Evolutionary conservation across 257 asterid species (phyloP).

Genomic region (Forsythia viridissima): DNA sequence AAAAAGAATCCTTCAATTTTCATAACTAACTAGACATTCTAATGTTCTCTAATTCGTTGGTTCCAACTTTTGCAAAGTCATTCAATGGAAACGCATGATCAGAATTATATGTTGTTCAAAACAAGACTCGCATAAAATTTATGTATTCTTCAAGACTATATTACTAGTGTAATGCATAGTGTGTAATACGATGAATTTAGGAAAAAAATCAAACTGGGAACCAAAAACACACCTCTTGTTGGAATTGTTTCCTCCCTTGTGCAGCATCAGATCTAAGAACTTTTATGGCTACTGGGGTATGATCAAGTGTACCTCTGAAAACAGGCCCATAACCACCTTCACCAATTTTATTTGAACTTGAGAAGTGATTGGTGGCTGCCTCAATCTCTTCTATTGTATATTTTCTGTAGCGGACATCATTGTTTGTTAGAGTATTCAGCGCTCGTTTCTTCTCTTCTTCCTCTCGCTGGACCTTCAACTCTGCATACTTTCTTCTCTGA

Average conservation of each 20-base stretch:
- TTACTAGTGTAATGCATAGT: background rate
- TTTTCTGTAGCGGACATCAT: constrained; percentile 58
- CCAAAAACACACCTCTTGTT: constrained; percentile 60
- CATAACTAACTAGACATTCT: background rate
- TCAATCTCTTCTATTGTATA: constrained; percentile 70
- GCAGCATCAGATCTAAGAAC: constrained; percentile 76
- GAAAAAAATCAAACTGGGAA: background rate
- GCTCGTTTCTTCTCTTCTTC: constrained; percentile 59
- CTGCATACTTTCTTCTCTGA: constrained; percentile 62
- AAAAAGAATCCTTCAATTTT: background rate
- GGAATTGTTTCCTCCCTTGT: constrained; percentile 82
- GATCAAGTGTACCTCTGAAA: constrained; percentile 70
- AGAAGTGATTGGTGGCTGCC: constrained; percentile 53
- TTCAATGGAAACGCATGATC: background rate
- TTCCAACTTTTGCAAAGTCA: background rate
- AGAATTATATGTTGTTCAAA: background rate
- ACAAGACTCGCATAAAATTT: background rate
- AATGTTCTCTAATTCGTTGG: background rate
- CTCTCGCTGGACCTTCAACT: constrained; percentile 58
- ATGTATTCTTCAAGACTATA: background rate
- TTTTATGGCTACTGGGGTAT: constrained; percentile 81
- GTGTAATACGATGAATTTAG: background rate
- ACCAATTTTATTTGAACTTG: constrained; percentile 55
- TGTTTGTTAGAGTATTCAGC: constrained; percentile 41
- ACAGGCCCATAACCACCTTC: constrained; percentile 97